phyloP scores from a whole-genome alignment of 345 rosid genomes.

The Ceriops tagal region DNA sequence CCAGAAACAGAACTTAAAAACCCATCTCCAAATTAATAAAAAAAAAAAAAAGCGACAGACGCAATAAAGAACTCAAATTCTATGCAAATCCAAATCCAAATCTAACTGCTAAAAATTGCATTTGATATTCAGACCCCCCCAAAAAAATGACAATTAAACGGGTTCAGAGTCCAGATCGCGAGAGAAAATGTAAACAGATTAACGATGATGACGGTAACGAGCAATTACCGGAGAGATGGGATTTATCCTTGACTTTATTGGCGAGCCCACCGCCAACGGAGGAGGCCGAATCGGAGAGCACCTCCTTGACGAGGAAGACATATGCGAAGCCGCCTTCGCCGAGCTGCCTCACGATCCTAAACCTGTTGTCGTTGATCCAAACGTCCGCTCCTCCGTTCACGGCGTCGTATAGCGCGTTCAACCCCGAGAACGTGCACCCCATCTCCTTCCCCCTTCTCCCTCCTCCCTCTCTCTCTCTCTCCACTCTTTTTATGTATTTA shows the following conservation, averaged over 20 bases:
- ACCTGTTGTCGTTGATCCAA: constrained; percentile 97
- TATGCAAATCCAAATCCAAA: too few relatives aligned
- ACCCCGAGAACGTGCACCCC: constrained; percentile 95
- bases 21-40: too few relatives aligned
- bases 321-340: constrained; percentile 98
- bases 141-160: too few relatives aligned
- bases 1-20: too few relatives aligned
- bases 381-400: constrained; percentile 91
- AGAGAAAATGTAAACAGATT: too few relatives aligned
- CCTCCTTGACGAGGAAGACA: constrained; percentile 81
- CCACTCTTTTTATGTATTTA: not conserved
- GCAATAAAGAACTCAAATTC: too few relatives aligned
- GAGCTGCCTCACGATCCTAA: constrained; percentile 83
- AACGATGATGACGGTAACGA: not conserved
- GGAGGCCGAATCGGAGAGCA: constrained; percentile 44
- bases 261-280: constrained; percentile 49
- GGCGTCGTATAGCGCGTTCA: constrained; percentile 87
- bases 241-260: constrained; percentile 78
- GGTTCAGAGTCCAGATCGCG: too few relatives aligned
- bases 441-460: constrained; percentile 21
- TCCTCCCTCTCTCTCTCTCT: not conserved
- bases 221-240: constrained; percentile 79
- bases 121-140: too few relatives aligned
- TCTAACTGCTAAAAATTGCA: too few relatives aligned
- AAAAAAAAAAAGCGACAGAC: too few relatives aligned